These are phyloP conservation scores for Kodamaea fungicola DNA, from an alignment of 1,139 yeast species.

Conservation along the genomic window DNA sequence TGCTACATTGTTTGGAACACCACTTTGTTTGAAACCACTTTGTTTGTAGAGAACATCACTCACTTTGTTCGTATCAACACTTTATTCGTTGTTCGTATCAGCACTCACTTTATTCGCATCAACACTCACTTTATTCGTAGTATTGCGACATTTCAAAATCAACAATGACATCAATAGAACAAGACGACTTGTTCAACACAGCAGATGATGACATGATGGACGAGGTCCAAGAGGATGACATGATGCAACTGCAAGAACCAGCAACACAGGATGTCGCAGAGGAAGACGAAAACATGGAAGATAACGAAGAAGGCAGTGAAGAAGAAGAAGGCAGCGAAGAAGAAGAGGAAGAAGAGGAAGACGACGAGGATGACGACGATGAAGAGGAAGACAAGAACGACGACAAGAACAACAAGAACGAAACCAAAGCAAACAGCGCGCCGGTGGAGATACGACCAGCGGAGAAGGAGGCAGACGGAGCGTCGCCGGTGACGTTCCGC, in stretches of 20 bases:
- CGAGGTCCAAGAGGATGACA: slow-evolving; percentile 13
- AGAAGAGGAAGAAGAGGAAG: slow-evolving; percentile 20
- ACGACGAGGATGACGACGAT: slow-evolving; percentile 11
- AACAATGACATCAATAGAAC: slow-evolving; percentile 15
- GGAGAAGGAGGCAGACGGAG: slow-evolving; percentile 11
- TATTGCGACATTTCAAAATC: neutral
- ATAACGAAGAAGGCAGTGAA: slow-evolving; percentile 12
- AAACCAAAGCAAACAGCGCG: slow-evolving; percentile 14
- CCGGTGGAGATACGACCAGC: slow-evolving; percentile 10
- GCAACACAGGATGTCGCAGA: slow-evolving; percentile 11
- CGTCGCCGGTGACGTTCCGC: slow-evolving; percentile 19
- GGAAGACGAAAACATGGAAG: slow-evolving; percentile 10
- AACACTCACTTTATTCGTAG: neutral
- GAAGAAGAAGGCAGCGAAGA: slow-evolving; percentile 10
- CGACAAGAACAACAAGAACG: slow-evolving; percentile 15
- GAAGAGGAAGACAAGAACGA: slow-evolving; percentile 15
- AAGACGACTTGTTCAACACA: slow-evolving; percentile 15
- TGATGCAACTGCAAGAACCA: slow-evolving; percentile 11
- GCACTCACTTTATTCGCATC: neutral
- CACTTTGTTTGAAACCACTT: too few species aligned
- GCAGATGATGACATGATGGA: slow-evolving; percentile 15
- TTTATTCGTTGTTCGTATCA: too few species aligned
- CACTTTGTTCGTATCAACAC: too few species aligned
- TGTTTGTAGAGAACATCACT: too few species aligned
- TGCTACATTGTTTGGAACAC: too few species aligned